These are phyloP conservation scores for Ceratocystiopsis brevicomis DNA, from an alignment of 2,329 filamentous ascomycete genomes.

Conservation along the genomic window DNA sequence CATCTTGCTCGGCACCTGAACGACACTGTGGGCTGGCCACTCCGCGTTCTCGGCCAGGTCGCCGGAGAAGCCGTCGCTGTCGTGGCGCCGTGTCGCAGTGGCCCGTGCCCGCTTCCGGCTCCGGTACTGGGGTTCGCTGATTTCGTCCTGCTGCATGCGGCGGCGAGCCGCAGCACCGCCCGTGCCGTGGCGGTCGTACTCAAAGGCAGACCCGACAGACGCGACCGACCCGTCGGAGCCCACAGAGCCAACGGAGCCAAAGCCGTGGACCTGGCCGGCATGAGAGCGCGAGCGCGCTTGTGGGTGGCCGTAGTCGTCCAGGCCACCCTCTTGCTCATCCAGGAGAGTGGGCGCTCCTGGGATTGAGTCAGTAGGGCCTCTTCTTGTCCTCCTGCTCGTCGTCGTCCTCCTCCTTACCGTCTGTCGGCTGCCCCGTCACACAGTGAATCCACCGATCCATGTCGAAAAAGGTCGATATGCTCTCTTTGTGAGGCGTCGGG, in stretches of 20 bases:
- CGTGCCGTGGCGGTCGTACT: conserved; percentile 11
- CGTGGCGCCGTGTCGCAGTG: conserved; percentile 16
- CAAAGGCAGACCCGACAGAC: background rate
- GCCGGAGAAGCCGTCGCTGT: conserved; percentile 12
- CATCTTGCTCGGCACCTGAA: conserved; percentile 17
- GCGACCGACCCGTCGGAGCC: too few species aligned
- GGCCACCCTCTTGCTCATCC: conserved; percentile 6
- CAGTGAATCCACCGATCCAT: conserved; percentile 20
- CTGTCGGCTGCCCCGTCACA: conserved; percentile 16
- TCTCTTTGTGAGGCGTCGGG: conserved; percentile 20
- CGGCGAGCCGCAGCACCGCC: conserved; percentile 12
- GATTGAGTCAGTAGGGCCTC: too few species aligned
- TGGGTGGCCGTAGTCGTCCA: conserved; percentile 1
- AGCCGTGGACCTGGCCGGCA: background rate
- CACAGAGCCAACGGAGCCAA: background rate
- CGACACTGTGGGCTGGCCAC: too few species aligned
- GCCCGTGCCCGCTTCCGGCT: conserved; percentile 20
- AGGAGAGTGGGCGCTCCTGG: background rate
- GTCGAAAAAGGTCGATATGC: conserved; percentile 28
- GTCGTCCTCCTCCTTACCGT: conserved; percentile 16
- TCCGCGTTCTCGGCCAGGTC: too few species aligned
- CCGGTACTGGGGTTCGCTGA: conserved; percentile 16
- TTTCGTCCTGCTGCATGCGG: conserved; percentile 9
- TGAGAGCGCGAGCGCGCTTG: conserved; percentile 2
- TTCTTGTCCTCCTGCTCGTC: too few species aligned